A percentile compares a stretch with the other conserved stretches of the same genome.
Conservation (phyloP, 2,329 filamentous ascomycete species). For the Cordyceps pruinosa region DNA sequence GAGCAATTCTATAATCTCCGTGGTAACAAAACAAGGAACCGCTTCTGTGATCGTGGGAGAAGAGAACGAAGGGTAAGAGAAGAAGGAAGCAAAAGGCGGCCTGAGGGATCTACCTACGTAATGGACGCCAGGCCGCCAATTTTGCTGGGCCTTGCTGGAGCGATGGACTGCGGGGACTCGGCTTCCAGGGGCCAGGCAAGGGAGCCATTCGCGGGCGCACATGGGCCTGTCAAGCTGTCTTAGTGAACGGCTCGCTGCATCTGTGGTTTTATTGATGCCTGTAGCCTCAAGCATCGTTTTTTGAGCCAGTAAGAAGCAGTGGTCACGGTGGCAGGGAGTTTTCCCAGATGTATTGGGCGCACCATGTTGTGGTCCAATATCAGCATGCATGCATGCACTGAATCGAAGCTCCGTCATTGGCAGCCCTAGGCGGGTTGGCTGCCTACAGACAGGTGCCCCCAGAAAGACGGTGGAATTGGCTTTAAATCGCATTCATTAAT, state of each 20-base stretch:
- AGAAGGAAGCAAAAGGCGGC: neutral
- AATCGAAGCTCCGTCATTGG: slow-evolving; percentile 2
- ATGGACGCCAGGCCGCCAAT: neutral
- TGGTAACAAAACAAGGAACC: neutral
- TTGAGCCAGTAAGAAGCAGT: neutral
- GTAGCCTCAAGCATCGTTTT: neutral
- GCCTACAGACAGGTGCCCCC: no score
- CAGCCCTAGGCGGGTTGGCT: neutral
- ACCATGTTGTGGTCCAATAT: neutral
- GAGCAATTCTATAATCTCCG: neutral
- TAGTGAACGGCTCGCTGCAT: neutral
- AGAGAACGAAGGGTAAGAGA: neutral
- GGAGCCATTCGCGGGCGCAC: slow-evolving; percentile 10
- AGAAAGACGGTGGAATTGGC: no score
- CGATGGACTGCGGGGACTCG: slow-evolving; percentile 1
- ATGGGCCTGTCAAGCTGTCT: slow-evolving; percentile 3
- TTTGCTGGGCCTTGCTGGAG: neutral
- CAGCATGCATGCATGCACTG: neutral
- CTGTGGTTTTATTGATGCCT: neutral
- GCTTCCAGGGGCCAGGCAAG: neutral
- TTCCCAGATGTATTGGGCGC: neutral
- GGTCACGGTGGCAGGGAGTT: neutral
- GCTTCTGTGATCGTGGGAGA: neutral
- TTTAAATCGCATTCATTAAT: neutral
- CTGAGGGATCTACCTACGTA: neutral